Percentiles rank a stretch among this genome's conserved stretches.
These are phyloP conservation scores for Scytalidium sp. DNA, from an alignment of 2,329 filamentous ascomycete species.

Conservation along the genomic window DNA sequence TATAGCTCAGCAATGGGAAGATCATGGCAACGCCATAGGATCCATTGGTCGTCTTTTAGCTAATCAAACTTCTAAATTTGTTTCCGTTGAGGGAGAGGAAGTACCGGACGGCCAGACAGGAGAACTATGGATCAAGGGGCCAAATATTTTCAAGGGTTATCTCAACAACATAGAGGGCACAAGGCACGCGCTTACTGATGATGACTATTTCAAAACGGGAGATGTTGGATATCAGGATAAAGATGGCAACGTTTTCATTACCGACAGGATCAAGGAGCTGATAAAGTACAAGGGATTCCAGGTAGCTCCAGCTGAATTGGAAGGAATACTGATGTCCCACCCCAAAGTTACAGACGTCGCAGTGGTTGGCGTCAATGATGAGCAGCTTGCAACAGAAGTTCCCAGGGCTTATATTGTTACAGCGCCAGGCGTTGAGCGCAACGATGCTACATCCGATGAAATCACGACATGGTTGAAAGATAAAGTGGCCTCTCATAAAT, in stretches of 20 bases:
- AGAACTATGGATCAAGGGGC: conserved; percentile 41
- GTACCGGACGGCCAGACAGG: conserved; percentile 54
- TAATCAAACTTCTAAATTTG: conserved; percentile 76
- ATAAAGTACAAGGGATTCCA: conserved; percentile 64
- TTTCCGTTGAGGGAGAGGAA: conserved; percentile 53
- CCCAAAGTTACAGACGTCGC: conserved; percentile 53
- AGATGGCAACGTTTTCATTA: conserved; percentile 79
- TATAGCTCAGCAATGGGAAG: conserved; percentile 60
- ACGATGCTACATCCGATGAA: conserved; percentile 31
- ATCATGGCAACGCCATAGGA: conserved; percentile 84
- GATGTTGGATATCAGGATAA: conserved; percentile 66
- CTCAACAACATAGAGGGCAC: conserved; percentile 46
- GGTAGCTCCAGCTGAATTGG: conserved; percentile 64
- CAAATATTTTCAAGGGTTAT: conserved; percentile 41
- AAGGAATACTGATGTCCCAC: conserved; percentile 42
- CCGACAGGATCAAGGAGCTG: conserved; percentile 70
- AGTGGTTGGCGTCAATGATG: conserved; percentile 60
- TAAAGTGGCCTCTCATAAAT: conserved; percentile 62
- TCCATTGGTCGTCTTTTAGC: conserved; percentile 73
- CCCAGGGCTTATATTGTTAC: conserved; percentile 63
- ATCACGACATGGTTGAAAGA: conserved; percentile 56
- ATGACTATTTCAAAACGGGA: conserved; percentile 44
- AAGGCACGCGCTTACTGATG: conserved; percentile 33
- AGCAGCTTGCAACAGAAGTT: conserved; percentile 62
- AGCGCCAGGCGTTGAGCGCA: conserved; percentile 29